Evolutionary conservation across 495 filamentous ascomycete genomes (phyloP), one percentile per base, ranked within the genome.

Genomic region (Penicillium lividum): DNA sequence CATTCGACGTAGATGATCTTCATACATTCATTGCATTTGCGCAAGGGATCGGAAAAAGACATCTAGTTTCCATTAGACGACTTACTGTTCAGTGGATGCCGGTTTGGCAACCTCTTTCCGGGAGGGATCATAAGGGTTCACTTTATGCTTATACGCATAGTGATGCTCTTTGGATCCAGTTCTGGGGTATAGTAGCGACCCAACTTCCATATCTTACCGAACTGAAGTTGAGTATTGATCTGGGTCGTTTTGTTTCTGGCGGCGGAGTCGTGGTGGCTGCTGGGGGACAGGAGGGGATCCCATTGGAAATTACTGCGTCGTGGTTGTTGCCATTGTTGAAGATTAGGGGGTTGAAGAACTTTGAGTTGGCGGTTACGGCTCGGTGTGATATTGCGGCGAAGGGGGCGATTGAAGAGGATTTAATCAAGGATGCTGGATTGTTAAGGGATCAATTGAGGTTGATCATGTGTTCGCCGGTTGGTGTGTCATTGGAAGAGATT

Each of bases 81-180:
- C 51, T 78, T 1, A 70, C 67, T 0, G 60, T 77, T 5, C 75
- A 78, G 42, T 78, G 71, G 71, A 72, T 61, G 45, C 73, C 75
- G 0, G 53, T 76, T 34, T 78, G 73, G 72, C 64, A 69, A 31
- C 75, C 72, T 8, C 64, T 76, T 53, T 50, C 68, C 6, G 71
- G 72, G 0, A 58, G 71, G 15, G 65, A 69, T 43, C 69, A 72
- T 16, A 68, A 65, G 38, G 62, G 65, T 11, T 75, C 72, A 1
- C 73, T 78, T 34, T 77, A 72, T 64, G 62, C 68, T 4, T 71
- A 78, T 55, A 78, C 75, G 7, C 75, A 78, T 56, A 74, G 72
- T 53, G 73, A 77, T 57, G 58, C 51, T 15, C 62, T 78, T 16
- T 78, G 75, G 75, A 38, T 51, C 6, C 38, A 60, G 30, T 77